phyloP scores from a whole-genome alignment of 306 rosid genomes.

The Gastrolobium villosum region DNA sequence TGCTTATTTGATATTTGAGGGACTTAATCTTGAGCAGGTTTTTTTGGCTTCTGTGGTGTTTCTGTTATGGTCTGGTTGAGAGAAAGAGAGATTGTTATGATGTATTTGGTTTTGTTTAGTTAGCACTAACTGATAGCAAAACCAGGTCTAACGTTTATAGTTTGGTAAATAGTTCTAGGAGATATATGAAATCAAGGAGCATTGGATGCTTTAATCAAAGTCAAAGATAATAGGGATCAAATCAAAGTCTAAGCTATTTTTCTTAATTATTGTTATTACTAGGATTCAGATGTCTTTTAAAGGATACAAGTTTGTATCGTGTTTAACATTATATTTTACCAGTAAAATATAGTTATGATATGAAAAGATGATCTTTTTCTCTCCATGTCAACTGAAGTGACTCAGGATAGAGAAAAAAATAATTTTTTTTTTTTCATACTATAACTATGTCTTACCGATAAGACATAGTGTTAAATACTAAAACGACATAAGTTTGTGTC shows the following conservation, averaged over 20 bases:
- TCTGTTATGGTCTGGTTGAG: background rate
- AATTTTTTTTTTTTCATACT: no score
- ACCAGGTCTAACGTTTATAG: background rate
- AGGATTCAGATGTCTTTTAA: no score
- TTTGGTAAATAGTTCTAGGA: background rate
- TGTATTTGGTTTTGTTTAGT: background rate
- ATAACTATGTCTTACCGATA: no score
- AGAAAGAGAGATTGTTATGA: background rate
- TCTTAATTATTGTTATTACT: no score
- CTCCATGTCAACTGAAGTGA: no score
- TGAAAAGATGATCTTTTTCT: no score
- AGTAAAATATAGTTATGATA: no score
- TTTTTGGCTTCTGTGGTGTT: background rate
- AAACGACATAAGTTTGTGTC: no score
- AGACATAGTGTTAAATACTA: no score
- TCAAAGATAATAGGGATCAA: background rate
- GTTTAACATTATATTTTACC: no score
- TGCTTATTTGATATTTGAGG: background rate
- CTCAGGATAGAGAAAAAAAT: no score
- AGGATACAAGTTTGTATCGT: no score
- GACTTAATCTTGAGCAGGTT: background rate
- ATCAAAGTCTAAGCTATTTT: background rate
- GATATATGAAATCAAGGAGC: slow-evolving; percentile 26
- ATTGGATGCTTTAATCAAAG: background rate
- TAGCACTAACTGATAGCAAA: background rate